Percentiles rank a stretch among this genome's conserved stretches.
Evolutionary conservation across 345 rosid genomes (phyloP).

Genomic region (Microthlaspi erraticum): DNA sequence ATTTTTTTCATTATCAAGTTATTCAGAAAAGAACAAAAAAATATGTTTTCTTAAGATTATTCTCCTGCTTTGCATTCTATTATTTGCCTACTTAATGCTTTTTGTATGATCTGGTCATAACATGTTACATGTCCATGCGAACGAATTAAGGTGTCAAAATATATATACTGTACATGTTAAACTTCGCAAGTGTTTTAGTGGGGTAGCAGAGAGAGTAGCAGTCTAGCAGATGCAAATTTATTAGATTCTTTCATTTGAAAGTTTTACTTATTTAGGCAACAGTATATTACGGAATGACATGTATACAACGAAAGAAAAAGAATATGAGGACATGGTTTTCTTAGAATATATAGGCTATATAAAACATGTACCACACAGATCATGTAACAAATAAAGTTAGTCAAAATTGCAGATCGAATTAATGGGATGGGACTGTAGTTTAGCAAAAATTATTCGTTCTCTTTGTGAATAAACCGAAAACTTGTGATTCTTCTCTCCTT

Average conservation of each 20-base stretch:
- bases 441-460: background rate
- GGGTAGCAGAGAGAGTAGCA: too few species aligned
- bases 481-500: background rate
- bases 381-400: background rate
- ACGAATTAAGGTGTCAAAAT: background rate
- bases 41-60: background rate
- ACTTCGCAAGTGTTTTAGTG: too few species aligned
- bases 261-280: background rate
- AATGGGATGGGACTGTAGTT: background rate
- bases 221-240: background rate
- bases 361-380: too few species aligned
- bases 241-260: constrained; percentile 1
- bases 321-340: background rate
- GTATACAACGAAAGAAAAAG: background rate
- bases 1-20: background rate
- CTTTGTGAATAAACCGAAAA: constrained; percentile 25
- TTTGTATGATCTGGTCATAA: constrained; percentile 1
- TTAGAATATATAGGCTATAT: too few species aligned
- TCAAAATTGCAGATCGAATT: too few species aligned
- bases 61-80: background rate
- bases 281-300: background rate
- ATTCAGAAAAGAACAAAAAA: too few species aligned
- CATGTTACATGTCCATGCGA: constrained; percentile 3
- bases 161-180: too few species aligned
- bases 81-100: too few species aligned